Percentiles rank a stretch among this genome's conserved stretches.
phyloP scores from a whole-genome alignment of 352 stramenopile species.

The Globisporangium iwayamae region DNA sequence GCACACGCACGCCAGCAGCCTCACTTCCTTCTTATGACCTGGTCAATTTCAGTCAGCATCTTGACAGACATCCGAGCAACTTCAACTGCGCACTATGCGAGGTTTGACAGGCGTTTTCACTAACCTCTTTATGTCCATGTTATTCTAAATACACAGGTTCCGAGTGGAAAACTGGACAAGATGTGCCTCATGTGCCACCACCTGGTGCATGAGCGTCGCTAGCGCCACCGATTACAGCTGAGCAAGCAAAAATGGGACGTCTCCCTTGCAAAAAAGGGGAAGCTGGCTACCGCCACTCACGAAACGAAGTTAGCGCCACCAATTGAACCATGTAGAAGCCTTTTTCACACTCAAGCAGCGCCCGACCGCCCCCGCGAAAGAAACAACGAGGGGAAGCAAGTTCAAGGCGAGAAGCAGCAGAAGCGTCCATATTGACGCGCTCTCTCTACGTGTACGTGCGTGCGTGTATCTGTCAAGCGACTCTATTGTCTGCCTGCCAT shows the following conservation, averaged over 20 bases:
- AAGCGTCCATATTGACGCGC: background rate
- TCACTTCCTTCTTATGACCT: too few species aligned
- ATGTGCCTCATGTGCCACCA: background rate
- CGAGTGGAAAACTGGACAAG: too few species aligned
- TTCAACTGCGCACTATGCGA: too few species aligned
- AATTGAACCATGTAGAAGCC: background rate
- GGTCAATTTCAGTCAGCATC: too few species aligned
- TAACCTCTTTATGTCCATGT: too few species aligned
- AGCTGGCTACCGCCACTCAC: background rate
- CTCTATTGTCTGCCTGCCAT: slow-evolving; percentile 24
- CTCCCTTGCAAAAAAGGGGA: background rate
- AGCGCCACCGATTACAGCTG: background rate
- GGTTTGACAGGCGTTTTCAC: too few species aligned
- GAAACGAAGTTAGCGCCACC: too few species aligned
- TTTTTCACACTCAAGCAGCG: background rate
- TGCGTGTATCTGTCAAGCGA: background rate
- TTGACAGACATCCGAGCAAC: too few species aligned
- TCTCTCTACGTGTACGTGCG: background rate
- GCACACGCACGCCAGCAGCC: too few species aligned
- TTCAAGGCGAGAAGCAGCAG: slow-evolving; percentile 2
- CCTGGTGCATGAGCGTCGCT: background rate
- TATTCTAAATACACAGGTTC: too few species aligned
- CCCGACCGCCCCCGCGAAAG: background rate
- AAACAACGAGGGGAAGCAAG: background rate
- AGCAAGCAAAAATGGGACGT: too few species aligned